A percentile compares a stretch with the other conserved stretches of the same genome.
These are phyloP conservation scores for Rhodotorula diobovata DNA, from an alignment of 768 basidiomycete genomes.

Conservation along the genomic window DNA sequence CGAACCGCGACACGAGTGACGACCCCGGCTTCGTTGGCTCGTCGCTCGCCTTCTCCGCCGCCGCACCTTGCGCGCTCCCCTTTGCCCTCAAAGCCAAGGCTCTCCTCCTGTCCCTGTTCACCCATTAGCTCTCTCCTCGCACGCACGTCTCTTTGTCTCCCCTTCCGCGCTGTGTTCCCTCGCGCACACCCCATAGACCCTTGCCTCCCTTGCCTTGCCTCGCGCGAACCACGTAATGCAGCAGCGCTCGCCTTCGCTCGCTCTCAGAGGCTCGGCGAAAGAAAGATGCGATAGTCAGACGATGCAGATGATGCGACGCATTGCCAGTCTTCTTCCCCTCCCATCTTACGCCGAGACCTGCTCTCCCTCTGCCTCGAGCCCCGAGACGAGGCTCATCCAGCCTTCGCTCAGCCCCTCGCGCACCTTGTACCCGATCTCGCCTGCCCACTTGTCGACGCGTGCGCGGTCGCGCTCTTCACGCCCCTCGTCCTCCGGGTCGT, in stretches of 20 bases:
- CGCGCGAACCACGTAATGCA: too few relatives aligned
- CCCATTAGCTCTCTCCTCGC: neutral
- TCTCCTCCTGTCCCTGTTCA: slow-evolving; percentile 13
- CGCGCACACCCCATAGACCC: too few relatives aligned
- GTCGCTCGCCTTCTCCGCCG: neutral
- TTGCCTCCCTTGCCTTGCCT: too few relatives aligned
- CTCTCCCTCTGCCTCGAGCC: neutral
- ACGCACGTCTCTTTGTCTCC: too few relatives aligned
- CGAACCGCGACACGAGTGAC: slow-evolving; percentile 23
- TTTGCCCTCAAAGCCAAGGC: neutral
- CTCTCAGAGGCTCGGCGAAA: too few relatives aligned
- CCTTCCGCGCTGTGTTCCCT: too few relatives aligned
- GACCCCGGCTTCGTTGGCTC: slow-evolving; percentile 8
- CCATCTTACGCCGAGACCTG: neutral
- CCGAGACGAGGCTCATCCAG: slow-evolving; percentile 18
- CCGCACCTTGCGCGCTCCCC: neutral
- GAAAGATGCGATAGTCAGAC: too few relatives aligned
- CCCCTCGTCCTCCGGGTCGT: slow-evolving; percentile 19
- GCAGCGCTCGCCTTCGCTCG: neutral
- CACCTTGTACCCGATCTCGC: slow-evolving; percentile 16
- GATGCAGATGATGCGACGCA: too few relatives aligned
- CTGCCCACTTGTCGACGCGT: slow-evolving; percentile 22
- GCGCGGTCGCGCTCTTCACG: slow-evolving; percentile 14
- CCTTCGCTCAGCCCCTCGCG: slow-evolving; percentile 27
- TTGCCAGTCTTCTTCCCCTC: too few relatives aligned